Evolutionary conservation across 495 filamentous ascomycete genomes (phyloP).

Genomic region (Xylaria telfairii): DNA sequence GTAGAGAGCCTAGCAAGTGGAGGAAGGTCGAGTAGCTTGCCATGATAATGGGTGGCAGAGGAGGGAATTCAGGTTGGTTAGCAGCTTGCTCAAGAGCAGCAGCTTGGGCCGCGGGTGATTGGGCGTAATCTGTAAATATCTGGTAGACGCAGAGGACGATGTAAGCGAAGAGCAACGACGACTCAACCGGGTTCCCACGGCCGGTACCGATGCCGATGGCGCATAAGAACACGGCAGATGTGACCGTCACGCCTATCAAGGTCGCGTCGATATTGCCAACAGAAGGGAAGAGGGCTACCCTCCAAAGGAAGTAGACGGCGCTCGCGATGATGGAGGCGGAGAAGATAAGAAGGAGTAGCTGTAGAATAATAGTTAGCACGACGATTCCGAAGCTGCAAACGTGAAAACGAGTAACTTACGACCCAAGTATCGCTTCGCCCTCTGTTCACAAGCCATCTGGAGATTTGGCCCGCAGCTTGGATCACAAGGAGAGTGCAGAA

Average conservation of each 20-base stretch:
- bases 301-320: conserved; percentile 94
- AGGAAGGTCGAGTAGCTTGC: conserved; percentile 94
- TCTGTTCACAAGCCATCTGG: conserved; percentile 92
- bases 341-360: conserved; percentile 87
- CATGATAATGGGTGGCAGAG: conserved; percentile 96
- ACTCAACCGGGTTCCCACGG: conserved; percentile 94
- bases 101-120: conserved; percentile 66
- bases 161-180: conserved; percentile 94
- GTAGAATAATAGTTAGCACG: conserved; percentile 37
- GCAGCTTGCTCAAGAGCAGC: conserved; percentile 54
- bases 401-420: conserved; percentile 61
- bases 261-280: conserved; percentile 93
- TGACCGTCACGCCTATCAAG: conserved; percentile 89
- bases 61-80: conserved; percentile 81
- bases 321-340: conserved; percentile 91
- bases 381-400: neutral
- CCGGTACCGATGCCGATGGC: conserved; percentile 95
- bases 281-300: conserved; percentile 89
- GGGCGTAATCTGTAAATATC: conserved; percentile 97
- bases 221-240: conserved; percentile 88
- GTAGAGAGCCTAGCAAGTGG: conserved; percentile 81
- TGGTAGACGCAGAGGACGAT: conserved; percentile 97
- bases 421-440: conserved; percentile 96
- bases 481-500: conserved; percentile 97
- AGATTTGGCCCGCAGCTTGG: conserved; percentile 91